Conservation (phyloP, 2,329 filamentous ascomycete species). For the Scedosporium aurantiacum region DNA sequence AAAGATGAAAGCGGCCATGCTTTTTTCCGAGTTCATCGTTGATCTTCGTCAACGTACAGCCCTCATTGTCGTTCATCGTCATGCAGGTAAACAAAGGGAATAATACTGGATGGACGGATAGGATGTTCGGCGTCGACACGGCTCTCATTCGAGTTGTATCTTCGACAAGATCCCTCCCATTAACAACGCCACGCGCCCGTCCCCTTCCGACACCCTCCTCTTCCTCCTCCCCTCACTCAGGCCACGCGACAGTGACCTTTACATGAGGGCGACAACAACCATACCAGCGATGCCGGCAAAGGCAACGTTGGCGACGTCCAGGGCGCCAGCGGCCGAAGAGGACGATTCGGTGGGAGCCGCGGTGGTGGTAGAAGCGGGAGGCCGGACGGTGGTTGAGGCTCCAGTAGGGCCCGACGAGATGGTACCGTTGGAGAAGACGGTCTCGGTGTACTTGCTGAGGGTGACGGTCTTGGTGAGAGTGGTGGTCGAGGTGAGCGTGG, state of each 20-base stretch:
- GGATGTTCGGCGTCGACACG: neutral
- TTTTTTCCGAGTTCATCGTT: neutral
- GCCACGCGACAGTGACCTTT: slow-evolving; percentile 15
- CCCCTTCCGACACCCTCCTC: neutral
- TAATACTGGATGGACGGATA: neutral
- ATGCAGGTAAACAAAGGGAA: neutral
- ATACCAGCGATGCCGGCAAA: slow-evolving; percentile 40
- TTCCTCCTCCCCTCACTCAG: neutral
- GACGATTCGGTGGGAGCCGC: slow-evolving; percentile 19
- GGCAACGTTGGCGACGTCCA: slow-evolving; percentile 33
- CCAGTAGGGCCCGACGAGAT: slow-evolving; percentile 16
- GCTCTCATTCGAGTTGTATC: neutral
- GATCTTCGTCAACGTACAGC: neutral
- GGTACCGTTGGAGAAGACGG: slow-evolving; percentile 25
- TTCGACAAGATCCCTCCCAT: neutral
- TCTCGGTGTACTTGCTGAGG: slow-evolving; percentile 19
- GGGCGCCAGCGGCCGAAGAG: slow-evolving; percentile 24
- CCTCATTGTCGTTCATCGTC: neutral
- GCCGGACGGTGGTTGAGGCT: slow-evolving; percentile 15
- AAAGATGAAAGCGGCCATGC: neutral
- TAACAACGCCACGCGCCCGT: neutral
- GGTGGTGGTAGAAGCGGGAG: slow-evolving; percentile 22
- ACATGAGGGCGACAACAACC: slow-evolving; percentile 40
- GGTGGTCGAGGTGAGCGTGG: slow-evolving; percentile 38
- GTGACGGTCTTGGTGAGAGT: slow-evolving; percentile 35